Conservation (phyloP, 768 basidiomycete species). For the Dictyophora rubrovolvata region DNA sequence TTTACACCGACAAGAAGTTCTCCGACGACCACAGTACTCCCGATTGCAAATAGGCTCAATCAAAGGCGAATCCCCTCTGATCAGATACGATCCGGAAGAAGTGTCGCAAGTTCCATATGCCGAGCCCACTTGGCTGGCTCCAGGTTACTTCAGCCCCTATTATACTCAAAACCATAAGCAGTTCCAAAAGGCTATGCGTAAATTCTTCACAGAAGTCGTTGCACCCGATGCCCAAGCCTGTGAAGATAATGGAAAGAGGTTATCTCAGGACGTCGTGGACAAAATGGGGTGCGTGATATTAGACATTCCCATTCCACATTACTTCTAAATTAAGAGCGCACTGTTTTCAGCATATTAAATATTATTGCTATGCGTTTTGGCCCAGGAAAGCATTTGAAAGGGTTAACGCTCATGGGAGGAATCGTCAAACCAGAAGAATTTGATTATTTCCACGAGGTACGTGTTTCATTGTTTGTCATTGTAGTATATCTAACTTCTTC, state of each 20-base stretch:
- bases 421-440: slow-evolving; percentile 73
- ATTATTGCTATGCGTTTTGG: slow-evolving; percentile 86
- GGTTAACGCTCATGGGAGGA: slow-evolving; percentile 66
- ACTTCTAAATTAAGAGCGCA: no score
- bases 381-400: slow-evolving; percentile 80
- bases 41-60: slow-evolving; percentile 60
- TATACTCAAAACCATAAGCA: slow-evolving; percentile 62
- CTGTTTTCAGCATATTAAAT: slow-evolving; percentile 66
- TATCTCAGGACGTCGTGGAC: slow-evolving; percentile 76
- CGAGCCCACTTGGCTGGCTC: slow-evolving; percentile 71
- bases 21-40: slow-evolving; percentile 61
- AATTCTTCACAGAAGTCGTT: slow-evolving; percentile 69
- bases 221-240: slow-evolving; percentile 62
- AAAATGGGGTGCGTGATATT: slow-evolving; percentile 56
- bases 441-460: slow-evolving; percentile 88
- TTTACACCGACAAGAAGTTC: slow-evolving; percentile 74
- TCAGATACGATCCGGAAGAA: slow-evolving; percentile 51
- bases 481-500: neutral
- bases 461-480: slow-evolving; percentile 1
- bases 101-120: slow-evolving; percentile 73
- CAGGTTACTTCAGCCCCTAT: slow-evolving; percentile 65
- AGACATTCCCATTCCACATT: neutral
- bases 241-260: slow-evolving; percentile 81
- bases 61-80: slow-evolving; percentile 42
- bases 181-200: slow-evolving; percentile 68